Conservation (phyloP, 2,329 filamentous ascomycete species). For the Xylaria sp. region DNA sequence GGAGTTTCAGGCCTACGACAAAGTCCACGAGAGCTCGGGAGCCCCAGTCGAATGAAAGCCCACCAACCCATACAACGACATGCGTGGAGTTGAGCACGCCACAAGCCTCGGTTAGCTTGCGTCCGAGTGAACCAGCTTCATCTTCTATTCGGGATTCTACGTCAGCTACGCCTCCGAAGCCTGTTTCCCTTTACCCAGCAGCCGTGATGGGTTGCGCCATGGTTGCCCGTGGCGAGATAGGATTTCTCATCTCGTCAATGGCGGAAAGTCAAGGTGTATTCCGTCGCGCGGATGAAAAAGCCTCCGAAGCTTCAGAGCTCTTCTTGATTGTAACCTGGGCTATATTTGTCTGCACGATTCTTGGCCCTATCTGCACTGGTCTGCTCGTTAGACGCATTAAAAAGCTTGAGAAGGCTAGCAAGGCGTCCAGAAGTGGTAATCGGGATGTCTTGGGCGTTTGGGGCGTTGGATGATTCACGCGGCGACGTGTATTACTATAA, state of each 20-base stretch:
- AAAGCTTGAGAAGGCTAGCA: constrained; percentile 45
- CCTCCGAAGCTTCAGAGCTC: constrained; percentile 51
- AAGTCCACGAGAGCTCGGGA: constrained; percentile 9
- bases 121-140: neutral
- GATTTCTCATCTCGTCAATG: constrained; percentile 77
- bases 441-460: constrained; percentile 46
- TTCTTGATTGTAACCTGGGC: constrained; percentile 67
- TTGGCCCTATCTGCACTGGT: constrained; percentile 61
- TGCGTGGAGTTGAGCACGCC: neutral
- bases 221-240: constrained; percentile 82
- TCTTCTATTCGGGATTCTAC: neutral
- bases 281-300: constrained; percentile 32
- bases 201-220: constrained; percentile 74
- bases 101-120: neutral
- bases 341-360: constrained; percentile 64
- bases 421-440: constrained; percentile 25
- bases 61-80: neutral
- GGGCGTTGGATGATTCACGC: constrained; percentile 39
- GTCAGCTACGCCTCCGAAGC: constrained; percentile 53
- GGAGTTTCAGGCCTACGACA: neutral
- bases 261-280: constrained; percentile 66
- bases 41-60: neutral
- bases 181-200: constrained; percentile 73
- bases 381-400: constrained; percentile 57
- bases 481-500: neutral